Evolutionary conservation across 306 rosid species (phyloP).

Genomic region (Citrullus amarus): DNA sequence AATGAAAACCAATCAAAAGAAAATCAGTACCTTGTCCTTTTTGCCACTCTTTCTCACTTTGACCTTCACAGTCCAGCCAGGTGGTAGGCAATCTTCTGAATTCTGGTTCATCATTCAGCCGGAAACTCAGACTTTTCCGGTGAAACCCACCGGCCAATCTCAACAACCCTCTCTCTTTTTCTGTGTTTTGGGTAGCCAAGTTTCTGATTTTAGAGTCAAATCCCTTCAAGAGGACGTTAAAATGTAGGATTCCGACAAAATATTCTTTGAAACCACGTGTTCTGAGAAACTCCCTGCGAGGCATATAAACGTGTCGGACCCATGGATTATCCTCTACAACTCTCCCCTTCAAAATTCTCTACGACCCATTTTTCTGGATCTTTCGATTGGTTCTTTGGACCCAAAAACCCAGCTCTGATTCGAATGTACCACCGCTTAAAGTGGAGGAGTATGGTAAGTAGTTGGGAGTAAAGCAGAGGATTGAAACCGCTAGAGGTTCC

Average conservation of each 20-base stretch:
- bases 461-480: background rate
- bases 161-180: background rate
- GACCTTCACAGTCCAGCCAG: conserved; percentile 55
- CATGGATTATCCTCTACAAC: background rate
- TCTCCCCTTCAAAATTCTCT: background rate
- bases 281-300: conserved; percentile 2
- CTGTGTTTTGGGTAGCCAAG: background rate
- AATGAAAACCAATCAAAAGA: background rate
- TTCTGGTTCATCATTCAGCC: conserved; percentile 33
- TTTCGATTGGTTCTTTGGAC: background rate
- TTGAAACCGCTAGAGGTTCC: background rate
- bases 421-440: background rate
- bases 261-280: conserved; percentile 16
- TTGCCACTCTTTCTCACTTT: conserved; percentile 47
- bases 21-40: conserved; percentile 48
- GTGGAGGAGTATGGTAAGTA: background rate
- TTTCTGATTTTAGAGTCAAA: conserved; percentile 7
- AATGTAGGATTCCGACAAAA: conserved; percentile 13
- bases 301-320: conserved; percentile 10
- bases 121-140: conserved; percentile 1
- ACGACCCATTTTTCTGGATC: background rate
- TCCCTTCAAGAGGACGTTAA: background rate
- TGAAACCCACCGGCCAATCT: conserved; percentile 7
- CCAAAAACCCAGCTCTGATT: background rate
- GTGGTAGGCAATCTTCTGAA: conserved; percentile 43